phyloP scores from a whole-genome alignment of 805 yeast genomes.

The Hemisphaericaspora nanyangensis region DNA sequence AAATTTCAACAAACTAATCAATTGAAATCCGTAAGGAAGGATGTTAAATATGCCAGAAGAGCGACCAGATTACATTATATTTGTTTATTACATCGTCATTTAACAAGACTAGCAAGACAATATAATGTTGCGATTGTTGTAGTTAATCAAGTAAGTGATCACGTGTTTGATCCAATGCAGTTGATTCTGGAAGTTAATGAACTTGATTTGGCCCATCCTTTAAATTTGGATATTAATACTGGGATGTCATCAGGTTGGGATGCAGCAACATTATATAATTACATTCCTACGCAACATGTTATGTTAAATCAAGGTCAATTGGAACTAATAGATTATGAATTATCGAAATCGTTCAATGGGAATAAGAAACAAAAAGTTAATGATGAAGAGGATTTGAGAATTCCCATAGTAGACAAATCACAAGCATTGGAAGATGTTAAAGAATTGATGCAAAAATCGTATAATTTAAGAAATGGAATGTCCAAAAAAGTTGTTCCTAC shows the following conservation, averaged over 20 bases:
- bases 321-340: slow-evolving; percentile 4
- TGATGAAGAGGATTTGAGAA: slow-evolving; percentile 1
- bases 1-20: slow-evolving; percentile 15
- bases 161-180: slow-evolving; percentile 23
- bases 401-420: neutral
- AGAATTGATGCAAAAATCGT: slow-evolving; percentile 9
- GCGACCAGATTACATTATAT: slow-evolving; percentile 41
- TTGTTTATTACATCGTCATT: slow-evolving; percentile 40
- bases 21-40: slow-evolving; percentile 17
- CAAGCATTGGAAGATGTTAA: slow-evolving; percentile 1
- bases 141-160: slow-evolving; percentile 79
- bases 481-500: slow-evolving; percentile 26
- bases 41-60: slow-evolving; percentile 23
- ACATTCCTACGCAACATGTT: neutral
- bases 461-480: slow-evolving; percentile 6
- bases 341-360: slow-evolving; percentile 5
- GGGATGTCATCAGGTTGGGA: slow-evolving; percentile 81
- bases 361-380: slow-evolving; percentile 3
- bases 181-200: slow-evolving; percentile 12
- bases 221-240: slow-evolving; percentile 58
- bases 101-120: slow-evolving; percentile 47
- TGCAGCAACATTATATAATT: slow-evolving; percentile 25
- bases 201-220: slow-evolving; percentile 20
- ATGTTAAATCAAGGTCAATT: slow-evolving; percentile 6
- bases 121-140: slow-evolving; percentile 59